Conservation (phyloP, 306 rosid species). For the Inga oerstediana region DNA sequence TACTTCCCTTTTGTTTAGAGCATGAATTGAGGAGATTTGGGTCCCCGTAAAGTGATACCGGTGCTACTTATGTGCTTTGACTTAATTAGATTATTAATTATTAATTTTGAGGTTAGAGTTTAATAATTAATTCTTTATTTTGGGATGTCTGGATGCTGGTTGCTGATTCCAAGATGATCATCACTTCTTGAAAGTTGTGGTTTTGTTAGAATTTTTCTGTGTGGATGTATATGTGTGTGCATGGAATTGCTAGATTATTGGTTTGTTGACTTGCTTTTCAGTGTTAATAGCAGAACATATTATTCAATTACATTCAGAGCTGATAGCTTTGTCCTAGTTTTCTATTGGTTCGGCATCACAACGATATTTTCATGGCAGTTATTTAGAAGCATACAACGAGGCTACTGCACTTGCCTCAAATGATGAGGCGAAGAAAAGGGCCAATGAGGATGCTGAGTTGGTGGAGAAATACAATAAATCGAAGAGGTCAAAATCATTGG, state of each 20-base stretch:
- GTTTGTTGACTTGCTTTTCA: background rate
- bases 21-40: constrained; percentile 24
- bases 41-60: background rate
- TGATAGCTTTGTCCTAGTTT: background rate
- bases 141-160: background rate
- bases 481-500: constrained; percentile 78
- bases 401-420: constrained; percentile 83
- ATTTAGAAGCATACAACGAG: constrained; percentile 85
- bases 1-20: constrained; percentile 10
- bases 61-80: background rate
- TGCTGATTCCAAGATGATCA: background rate
- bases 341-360: background rate
- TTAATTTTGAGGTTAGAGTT: background rate
- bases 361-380: constrained; percentile 57
- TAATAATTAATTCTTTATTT: background rate
- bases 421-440: constrained; percentile 56
- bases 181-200: background rate
- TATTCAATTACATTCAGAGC: background rate
- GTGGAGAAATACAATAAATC: constrained; percentile 85
- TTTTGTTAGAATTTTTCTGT: background rate
- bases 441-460: constrained; percentile 69
- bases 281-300: background rate
- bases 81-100: background rate
- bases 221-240: background rate
- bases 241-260: background rate